Percentiles rank a stretch among this genome's conserved stretches.
These are phyloP conservation scores for Brassica carinata DNA, from an alignment of 345 rosid genomes.

Conservation along the genomic window DNA sequence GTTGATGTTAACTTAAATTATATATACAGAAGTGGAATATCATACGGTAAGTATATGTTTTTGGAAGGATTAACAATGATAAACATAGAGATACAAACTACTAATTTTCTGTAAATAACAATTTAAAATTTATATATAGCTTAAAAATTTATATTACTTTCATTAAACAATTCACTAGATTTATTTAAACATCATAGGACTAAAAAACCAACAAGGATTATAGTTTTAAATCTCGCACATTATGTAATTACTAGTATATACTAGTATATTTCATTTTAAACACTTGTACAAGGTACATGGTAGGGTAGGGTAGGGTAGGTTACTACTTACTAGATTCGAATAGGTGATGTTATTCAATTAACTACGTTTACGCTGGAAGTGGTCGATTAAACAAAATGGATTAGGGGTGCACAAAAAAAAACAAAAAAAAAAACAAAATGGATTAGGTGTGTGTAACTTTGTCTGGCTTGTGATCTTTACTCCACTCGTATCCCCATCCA, in stretches of 20 bases:
- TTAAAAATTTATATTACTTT: neutral
- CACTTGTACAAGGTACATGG: slow-evolving; percentile 20
- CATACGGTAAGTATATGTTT: neutral
- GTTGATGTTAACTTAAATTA: neutral
- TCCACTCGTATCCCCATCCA: slow-evolving; percentile 44
- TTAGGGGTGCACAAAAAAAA: slow-evolving; percentile 14
- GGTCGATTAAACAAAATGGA: slow-evolving; percentile 28
- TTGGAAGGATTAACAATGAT: neutral
- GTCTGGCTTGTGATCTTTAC: slow-evolving; percentile 38
- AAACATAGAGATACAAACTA: neutral
- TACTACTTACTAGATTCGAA: neutral
- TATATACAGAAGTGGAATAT: neutral
- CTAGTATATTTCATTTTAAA: neutral
- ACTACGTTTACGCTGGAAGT: slow-evolving; percentile 25
- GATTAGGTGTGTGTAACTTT: slow-evolving; percentile 33
- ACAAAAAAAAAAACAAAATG: neutral
- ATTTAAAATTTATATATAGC: neutral
- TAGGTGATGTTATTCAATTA: slow-evolving; percentile 11
- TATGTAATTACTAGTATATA: neutral
- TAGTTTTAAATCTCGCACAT: neutral
- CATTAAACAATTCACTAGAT: neutral
- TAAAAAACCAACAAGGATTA: neutral
- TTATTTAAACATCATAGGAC: neutral
- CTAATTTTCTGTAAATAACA: neutral
- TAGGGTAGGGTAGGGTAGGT: slow-evolving; percentile 24